phyloP scores from a whole-genome alignment of 2,329 filamentous ascomycete genomes.

The Pestalotiopsis sp. region DNA sequence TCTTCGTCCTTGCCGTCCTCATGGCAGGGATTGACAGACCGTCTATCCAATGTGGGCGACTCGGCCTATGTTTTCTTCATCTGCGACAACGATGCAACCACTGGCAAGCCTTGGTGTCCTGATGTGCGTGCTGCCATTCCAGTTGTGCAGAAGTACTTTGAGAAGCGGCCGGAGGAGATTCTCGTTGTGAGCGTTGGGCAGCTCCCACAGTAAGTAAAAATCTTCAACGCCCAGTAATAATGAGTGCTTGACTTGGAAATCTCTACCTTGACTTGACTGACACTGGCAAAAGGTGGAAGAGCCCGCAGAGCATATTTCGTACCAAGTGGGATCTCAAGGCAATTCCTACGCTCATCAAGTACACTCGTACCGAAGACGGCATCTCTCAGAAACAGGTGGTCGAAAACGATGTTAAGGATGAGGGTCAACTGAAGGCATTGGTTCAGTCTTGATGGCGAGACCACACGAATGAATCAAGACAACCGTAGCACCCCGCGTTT shows the following conservation, averaged over 20 bases:
- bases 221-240: background rate
- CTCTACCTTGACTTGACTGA: background rate
- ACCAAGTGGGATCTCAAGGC: conserved; percentile 6
- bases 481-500: background rate
- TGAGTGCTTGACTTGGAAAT: background rate
- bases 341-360: conserved; percentile 2
- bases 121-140: conserved; percentile 11
- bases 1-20: conserved; percentile 1
- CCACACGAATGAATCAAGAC: background rate
- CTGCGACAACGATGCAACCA: conserved; percentile 3
- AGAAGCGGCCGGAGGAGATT: conserved; percentile 4
- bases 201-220: background rate
- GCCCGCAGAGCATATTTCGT: background rate
- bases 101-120: conserved; percentile 9
- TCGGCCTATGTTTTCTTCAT: conserved; percentile 9
- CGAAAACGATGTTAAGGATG: conserved; percentile 2
- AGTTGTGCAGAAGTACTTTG: conserved; percentile 8
- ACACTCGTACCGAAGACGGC: conserved; percentile 2
- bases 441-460: background rate
- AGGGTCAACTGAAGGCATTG: conserved; percentile 1
- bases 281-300: background rate
- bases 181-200: conserved; percentile 2
- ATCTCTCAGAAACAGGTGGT: background rate
- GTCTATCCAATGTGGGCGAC: background rate
- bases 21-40: conserved; percentile 8